Conservation (phyloP, 2,329 filamentous ascomycete genomes). For the Gremmenia infestans region DNA sequence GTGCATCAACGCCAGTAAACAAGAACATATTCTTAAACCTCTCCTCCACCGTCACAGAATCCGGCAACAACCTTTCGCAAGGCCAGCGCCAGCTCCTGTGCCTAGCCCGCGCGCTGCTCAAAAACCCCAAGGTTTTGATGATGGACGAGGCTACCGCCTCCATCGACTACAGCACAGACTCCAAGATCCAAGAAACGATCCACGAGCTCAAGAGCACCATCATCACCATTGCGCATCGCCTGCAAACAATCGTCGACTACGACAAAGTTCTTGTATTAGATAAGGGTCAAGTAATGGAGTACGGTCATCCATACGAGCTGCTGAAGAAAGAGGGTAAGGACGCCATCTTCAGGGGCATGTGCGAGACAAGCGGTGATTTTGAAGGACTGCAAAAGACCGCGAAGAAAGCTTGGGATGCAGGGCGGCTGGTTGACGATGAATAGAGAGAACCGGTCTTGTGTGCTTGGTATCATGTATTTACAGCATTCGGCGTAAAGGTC, state of each 20-base stretch:
- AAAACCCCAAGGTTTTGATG: slow-evolving; percentile 85
- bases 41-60: slow-evolving; percentile 77
- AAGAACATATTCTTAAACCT: slow-evolving; percentile 94
- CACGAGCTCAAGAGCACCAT: slow-evolving; percentile 91
- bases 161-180: slow-evolving; percentile 93
- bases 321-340: slow-evolving; percentile 57
- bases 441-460: slow-evolving; percentile 5
- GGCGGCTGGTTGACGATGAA: slow-evolving; percentile 36
- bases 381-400: slow-evolving; percentile 52
- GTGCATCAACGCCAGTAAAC: slow-evolving; percentile 51
- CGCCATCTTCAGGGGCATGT: slow-evolving; percentile 58
- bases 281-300: slow-evolving; percentile 82
- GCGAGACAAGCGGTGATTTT: slow-evolving; percentile 61
- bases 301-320: slow-evolving; percentile 81
- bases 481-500: neutral
- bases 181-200: slow-evolving; percentile 94
- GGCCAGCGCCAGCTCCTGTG: slow-evolving; percentile 94
- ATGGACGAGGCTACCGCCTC: slow-evolving; percentile 99
- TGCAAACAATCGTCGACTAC: slow-evolving; percentile 97
- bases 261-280: slow-evolving; percentile 96
- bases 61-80: slow-evolving; percentile 90
- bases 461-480: neutral
- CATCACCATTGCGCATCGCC: slow-evolving; percentile 90
- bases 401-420: slow-evolving; percentile 39
- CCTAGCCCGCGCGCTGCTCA: slow-evolving; percentile 86